Evolutionary conservation across 352 stramenopile genomes (phyloP), one percentile per base, ranked within the genome.

Genomic region (Achlya hypogyna): DNA sequence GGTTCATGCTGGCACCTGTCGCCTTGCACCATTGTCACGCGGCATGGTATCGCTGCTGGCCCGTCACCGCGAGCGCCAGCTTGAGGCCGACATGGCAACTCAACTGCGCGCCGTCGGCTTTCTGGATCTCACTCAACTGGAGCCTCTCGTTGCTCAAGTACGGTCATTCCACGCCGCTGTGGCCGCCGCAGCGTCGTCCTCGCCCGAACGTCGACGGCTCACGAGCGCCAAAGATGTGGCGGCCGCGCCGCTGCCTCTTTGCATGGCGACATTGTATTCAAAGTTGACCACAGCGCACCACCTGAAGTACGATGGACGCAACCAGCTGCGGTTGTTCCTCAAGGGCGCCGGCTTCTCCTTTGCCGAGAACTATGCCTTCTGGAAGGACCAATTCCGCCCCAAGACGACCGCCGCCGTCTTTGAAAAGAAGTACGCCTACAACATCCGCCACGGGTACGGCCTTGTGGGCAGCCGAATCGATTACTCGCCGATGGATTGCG

Each of bases 401-500:
- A 73, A 72, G 40, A 86, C 91, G 9, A 70, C 78, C 0, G 23
- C 75, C 0, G 74, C 69, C n/a, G 83, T 75, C 56, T 96, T 96
- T 69, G 83, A 95, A 38, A 84, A 82, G 31, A 78, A 93, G 65
- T 92, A 94, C 62, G 77, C 83, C 5, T 96, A 96, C 62, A 78
- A 90, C 69, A 93, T 96, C 59, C 86, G 86, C 16, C 86, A 96
- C 71, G 89, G 77, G 71, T 95, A 95, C 60, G 87, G 87, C 0
- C 74, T 92, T 1, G 86, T 91, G 78, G 86, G 86, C 0, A 81
- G 77, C 16, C 75, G 84, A 10, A 87, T 81, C 62, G 77, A 91
- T 53, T 95, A 93, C 66, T 51, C 71, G 20, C 82, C 84, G 22
- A 60, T 84, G 9, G 64, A 77, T 42, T 95, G 86, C 53, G 43